Evolutionary conservation across 768 basidiomycete genomes (phyloP).

Genomic region (Porpolomopsis calyptriformis): DNA sequence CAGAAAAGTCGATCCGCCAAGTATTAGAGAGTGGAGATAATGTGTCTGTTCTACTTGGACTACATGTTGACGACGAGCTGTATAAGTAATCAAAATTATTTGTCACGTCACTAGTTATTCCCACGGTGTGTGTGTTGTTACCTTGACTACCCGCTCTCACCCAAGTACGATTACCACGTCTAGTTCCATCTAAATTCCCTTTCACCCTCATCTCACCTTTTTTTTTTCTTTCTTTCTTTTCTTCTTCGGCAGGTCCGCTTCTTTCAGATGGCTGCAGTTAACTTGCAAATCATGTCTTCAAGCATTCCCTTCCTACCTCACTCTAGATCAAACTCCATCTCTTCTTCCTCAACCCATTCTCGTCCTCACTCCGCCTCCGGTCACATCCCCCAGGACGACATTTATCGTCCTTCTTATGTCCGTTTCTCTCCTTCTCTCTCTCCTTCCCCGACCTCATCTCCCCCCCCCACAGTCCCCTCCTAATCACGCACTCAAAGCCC

Average conservation of each 20-base stretch:
- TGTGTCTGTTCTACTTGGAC: constrained; percentile 41
- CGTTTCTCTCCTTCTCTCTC: constrained; percentile 16
- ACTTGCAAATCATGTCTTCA: constrained; percentile 61
- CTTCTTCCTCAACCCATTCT: constrained; percentile 65
- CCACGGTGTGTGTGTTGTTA: constrained; percentile 19
- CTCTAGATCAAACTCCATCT: constrained; percentile 71
- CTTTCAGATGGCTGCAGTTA: constrained; percentile 56
- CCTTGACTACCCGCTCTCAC: constrained; percentile 30
- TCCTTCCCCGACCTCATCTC: constrained; percentile 7
- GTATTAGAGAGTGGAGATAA: background rate
- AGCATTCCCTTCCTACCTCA: constrained; percentile 52
- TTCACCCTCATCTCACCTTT: constrained; percentile 4
- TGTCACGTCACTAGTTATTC: no score
- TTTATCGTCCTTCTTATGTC: constrained; percentile 52
- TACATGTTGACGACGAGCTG: constrained; percentile 27
- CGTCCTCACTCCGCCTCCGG: constrained; percentile 75
- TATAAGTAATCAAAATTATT: no score
- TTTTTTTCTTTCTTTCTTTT: constrained; percentile 8
- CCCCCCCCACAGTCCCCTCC: constrained; percentile 68
- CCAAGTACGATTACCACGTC: background rate
- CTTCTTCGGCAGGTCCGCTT: constrained; percentile 8
- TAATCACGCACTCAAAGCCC: constrained; percentile 68
- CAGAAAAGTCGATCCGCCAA: background rate
- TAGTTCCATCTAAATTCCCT: constrained; percentile 4
- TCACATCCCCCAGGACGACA: constrained; percentile 51